A percentile compares a stretch with the other conserved stretches of the same genome.
Evolutionary conservation across 306 rosid species (phyloP).

Genomic region (barrel medic (Medicago truncatula)): DNA sequence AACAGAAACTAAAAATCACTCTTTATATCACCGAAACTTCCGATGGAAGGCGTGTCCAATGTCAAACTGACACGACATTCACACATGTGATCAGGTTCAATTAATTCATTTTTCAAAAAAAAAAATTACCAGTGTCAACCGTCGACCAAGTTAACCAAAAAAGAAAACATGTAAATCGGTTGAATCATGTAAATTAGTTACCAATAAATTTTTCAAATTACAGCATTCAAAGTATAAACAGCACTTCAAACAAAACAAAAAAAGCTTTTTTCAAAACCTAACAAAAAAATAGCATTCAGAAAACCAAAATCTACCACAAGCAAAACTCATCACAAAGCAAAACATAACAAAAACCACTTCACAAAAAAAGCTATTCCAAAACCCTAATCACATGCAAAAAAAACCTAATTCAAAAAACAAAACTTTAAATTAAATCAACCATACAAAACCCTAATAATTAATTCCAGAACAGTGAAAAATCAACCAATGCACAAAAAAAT

Average conservation of each 20-base stretch:
- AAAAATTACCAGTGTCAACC: too few species aligned
- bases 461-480: background rate
- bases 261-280: background rate
- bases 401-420: conserved; percentile 1
- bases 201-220: background rate
- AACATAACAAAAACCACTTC: background rate
- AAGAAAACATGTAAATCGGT: too few species aligned
- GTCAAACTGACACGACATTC: background rate
- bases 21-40: too few species aligned
- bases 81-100: too few species aligned
- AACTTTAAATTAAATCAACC: conserved; percentile 40
- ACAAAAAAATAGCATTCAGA: background rate
- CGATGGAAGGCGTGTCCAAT: too few species aligned
- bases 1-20: background rate
- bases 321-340: conserved; percentile 37
- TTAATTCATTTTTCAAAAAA: too few species aligned
- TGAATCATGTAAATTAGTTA: too few species aligned
- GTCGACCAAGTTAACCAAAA: too few species aligned
- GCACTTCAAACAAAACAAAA: conserved; percentile 1
- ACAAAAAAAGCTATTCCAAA: too few species aligned
- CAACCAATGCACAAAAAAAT: background rate
- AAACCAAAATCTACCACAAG: conserved; percentile 17
- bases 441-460: background rate
- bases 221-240: conserved; percentile 1
- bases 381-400: conserved; percentile 37